Evolutionary conservation across 2,329 filamentous ascomycete species (phyloP).

Genomic region (Bipolaris sorokiniana): DNA sequence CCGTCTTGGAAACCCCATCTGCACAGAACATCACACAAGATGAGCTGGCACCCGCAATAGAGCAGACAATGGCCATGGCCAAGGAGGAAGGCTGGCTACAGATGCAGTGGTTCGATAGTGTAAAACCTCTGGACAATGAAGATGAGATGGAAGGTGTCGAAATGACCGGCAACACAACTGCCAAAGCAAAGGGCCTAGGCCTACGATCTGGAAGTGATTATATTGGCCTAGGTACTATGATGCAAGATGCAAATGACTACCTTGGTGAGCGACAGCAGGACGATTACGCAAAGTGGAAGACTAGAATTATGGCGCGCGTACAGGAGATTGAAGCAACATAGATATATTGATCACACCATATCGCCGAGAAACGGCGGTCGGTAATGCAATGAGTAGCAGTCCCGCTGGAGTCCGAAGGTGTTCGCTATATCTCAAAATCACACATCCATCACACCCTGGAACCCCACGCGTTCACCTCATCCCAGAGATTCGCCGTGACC

Average conservation of each 20-base stretch:
- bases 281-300: constrained; percentile 71
- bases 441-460: not conserved
- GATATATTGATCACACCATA: not conserved
- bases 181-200: constrained; percentile 47
- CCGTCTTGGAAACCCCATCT: constrained; percentile 56
- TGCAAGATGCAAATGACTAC: constrained; percentile 76
- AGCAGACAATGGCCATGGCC: constrained; percentile 42
- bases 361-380: not conserved
- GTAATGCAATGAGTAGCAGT: not conserved
- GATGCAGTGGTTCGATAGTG: constrained; percentile 63
- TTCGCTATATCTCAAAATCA: not conserved
- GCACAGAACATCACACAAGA: constrained; percentile 57
- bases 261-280: constrained; percentile 67
- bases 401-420: not conserved
- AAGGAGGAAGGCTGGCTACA: constrained; percentile 55
- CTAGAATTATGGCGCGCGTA: constrained; percentile 63
- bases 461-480: not conserved
- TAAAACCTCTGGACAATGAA: constrained; percentile 44
- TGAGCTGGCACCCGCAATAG: constrained; percentile 49
- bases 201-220: constrained; percentile 51
- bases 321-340: constrained; percentile 51
- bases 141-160: constrained; percentile 40
- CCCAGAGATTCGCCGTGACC: not conserved
- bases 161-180: constrained; percentile 28
- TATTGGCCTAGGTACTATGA: constrained; percentile 68